phyloP scores from a whole-genome alignment of 2,329 filamentous ascomycete genomes.

The Neobulgaria alba region DNA sequence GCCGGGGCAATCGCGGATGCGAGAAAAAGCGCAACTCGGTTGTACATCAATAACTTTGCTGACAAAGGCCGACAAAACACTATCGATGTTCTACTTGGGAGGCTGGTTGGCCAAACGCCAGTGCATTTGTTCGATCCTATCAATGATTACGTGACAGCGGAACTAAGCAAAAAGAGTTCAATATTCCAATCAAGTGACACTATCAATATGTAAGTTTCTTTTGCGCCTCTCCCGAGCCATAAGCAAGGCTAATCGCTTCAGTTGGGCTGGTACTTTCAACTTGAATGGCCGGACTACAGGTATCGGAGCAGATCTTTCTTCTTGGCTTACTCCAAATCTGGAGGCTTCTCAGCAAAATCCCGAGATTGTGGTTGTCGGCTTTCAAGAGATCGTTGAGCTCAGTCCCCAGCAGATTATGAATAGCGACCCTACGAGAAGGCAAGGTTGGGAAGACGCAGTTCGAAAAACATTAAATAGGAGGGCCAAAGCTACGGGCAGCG shows the following conservation, averaged over 20 bases:
- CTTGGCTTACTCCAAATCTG: slow-evolving; percentile 72
- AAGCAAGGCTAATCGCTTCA: too few relatives aligned
- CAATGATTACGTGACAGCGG: slow-evolving; percentile 77
- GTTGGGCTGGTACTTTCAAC: slow-evolving; percentile 85
- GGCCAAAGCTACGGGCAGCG: slow-evolving; percentile 49
- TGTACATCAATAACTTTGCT: slow-evolving; percentile 97
- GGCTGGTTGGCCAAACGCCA: slow-evolving; percentile 71
- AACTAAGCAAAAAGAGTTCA: slow-evolving; percentile 56
- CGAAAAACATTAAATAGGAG: slow-evolving; percentile 66
- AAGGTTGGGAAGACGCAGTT: slow-evolving; percentile 80
- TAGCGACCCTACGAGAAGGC: slow-evolving; percentile 79
- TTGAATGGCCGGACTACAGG: slow-evolving; percentile 81
- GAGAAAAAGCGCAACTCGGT: slow-evolving; percentile 83
- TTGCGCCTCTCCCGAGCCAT: neutral
- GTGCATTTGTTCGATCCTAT: slow-evolving; percentile 90
- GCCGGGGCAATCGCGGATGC: slow-evolving; percentile 92
- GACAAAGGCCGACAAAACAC: slow-evolving; percentile 90
- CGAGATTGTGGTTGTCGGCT: slow-evolving; percentile 82
- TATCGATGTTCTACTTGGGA: slow-evolving; percentile 85
- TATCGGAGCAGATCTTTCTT: slow-evolving; percentile 67
- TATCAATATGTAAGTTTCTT: slow-evolving; percentile 62
- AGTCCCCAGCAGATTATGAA: slow-evolving; percentile 99
- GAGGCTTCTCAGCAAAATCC: slow-evolving; percentile 54
- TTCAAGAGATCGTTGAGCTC: slow-evolving; percentile 97
- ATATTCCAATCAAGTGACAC: slow-evolving; percentile 69